Base-by-base conservation (phyloP, 1,284 basidiomycete genomes). In the Puccinia coronata region DNA sequence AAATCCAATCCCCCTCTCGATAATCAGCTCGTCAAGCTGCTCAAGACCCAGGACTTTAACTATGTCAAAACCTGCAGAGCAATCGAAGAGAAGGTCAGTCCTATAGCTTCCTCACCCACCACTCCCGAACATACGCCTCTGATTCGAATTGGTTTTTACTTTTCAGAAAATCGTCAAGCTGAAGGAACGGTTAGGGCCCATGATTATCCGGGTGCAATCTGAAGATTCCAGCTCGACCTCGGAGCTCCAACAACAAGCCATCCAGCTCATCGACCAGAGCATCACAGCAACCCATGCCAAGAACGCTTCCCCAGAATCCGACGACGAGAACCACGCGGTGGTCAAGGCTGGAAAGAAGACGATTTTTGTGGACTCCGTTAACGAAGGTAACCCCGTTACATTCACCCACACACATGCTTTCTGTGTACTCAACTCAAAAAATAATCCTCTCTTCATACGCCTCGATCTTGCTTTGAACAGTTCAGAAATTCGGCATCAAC, bases 11-110 rank as follows among this genome's bases (percentile, higher is more conserved):
- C 89, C 51, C 89, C 92, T 14, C 88, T 99, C 74, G 92, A 92
- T 0, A 90, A 90, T 70, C 96, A 98, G 84, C 90, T 97, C 69
- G 94, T 98, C 83, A 96, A 96, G 86, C 89, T 99, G 2, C 90
- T 99, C 84, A 99, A 99, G 87, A 93, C 93, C 0, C 96, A 99
- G 87, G 96, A 99, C 86, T 92, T 94, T 83, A 95, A 95, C 78
- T 99, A 99, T 87, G 89, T 99, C 47, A 90, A 95, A 61, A 92
- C 93, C 0, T 92, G 93, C 89, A 88, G 93, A 82, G 87, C 91
- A 14, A 89, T 92, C 39, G 92, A 93, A 80, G 88, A 92, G 82
- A 95, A 95, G 88, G 95, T 95, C 72, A 78, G 88, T 81, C 39
- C 31, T 3, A 36, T 67, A 95, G 88, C 28, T 8, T 55, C 28